Percentiles rank a stretch among this genome's conserved stretches.
Evolutionary conservation across 805 yeast genomes (phyloP).

Genomic region (Saccharomyces kudriavzevii): DNA sequence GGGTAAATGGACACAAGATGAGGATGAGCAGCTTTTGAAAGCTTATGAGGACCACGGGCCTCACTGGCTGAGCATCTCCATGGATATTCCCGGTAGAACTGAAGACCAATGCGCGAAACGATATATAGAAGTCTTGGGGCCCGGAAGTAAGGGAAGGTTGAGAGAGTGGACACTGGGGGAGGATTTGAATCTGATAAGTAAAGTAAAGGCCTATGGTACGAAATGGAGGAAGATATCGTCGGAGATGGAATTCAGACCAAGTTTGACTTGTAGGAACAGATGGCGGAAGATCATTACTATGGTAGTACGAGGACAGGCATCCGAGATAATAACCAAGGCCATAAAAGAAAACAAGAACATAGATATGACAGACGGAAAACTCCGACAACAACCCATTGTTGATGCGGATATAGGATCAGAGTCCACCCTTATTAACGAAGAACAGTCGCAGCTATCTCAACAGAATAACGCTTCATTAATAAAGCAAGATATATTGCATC

Average conservation of each 20-base stretch:
- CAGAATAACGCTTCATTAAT: neutral
- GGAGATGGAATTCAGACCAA: conserved; percentile 71
- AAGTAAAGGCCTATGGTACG: conserved; percentile 69
- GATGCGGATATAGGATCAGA: neutral
- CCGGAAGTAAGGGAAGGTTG: conserved; percentile 64
- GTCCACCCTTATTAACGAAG: neutral
- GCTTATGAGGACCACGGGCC: conserved; percentile 68
- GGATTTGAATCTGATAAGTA: conserved; percentile 58
- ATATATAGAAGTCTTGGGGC: conserved; percentile 81
- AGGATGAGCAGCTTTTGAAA: conserved; percentile 56
- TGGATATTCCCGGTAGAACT: conserved; percentile 72
- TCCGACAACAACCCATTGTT: neutral
- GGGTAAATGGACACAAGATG: conserved; percentile 81
- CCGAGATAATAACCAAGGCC: conserved; percentile 45
- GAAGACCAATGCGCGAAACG: conserved; percentile 94
- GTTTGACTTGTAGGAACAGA: conserved; percentile 82
- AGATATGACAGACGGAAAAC: conserved; percentile 11
- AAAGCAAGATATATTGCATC: neutral
- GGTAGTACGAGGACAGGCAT: conserved; percentile 61
- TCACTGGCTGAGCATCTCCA: conserved; percentile 77
- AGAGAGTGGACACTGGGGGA: conserved; percentile 75
- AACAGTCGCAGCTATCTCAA: neutral
- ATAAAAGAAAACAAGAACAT: conserved; percentile 45
- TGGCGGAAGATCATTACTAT: conserved; percentile 83
- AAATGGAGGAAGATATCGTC: conserved; percentile 78